Evolutionary conservation across 495 filamentous ascomycete species (phyloP), one percentile per base, ranked within the genome.

Genomic region (Neurospora sp.): DNA sequence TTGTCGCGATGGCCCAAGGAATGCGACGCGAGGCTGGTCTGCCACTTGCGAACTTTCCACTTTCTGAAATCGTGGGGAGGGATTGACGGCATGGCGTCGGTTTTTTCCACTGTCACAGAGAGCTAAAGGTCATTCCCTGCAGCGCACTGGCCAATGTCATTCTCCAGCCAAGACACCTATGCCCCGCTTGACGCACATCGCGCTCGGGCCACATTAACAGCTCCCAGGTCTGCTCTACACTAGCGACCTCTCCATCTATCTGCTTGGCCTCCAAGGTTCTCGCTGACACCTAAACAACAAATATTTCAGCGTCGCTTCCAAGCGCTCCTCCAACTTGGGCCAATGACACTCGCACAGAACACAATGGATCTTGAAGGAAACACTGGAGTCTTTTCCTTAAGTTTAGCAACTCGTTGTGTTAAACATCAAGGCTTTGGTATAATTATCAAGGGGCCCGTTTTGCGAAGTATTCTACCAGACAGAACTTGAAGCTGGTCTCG

Each of bases 1-100:
- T 31, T 62, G 54, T 66, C 54, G 54, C 54, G 54, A 66, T 66
- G 54, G 28, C 28, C 54, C 28, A 19, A 28, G 38, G 42, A 69
- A 62, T 69, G 48, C 71, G 48, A 69, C 71, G 71, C 71, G 71
- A 72, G 71, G 48, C 71, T 72, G 71, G 10, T 36, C 54, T 62
- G 54, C 54, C 54, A 62, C 54, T 62, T 62, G 21, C 54, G 28
- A 62, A 62, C 54, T 66, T 62, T 66, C 28, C 28, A 66, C 54
- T 66, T 62, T 34, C 54, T 66, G 54, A 66, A 66, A 66, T 66
- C 54, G 54, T 28, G 54, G 21, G 21, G 28, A 34, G 54, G 21
- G 54, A 66, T 66, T 34, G 54, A 66, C 54, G 54, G 28, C 54
- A 66, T 66, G 54, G 54, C 54, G 54, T 66, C 28, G 54, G 54